Evolutionary conservation across 139 green algal species (phyloP), one percentile per base, ranked within the genome.

Genomic region (Chlamydomonas asymmetrica): DNA sequence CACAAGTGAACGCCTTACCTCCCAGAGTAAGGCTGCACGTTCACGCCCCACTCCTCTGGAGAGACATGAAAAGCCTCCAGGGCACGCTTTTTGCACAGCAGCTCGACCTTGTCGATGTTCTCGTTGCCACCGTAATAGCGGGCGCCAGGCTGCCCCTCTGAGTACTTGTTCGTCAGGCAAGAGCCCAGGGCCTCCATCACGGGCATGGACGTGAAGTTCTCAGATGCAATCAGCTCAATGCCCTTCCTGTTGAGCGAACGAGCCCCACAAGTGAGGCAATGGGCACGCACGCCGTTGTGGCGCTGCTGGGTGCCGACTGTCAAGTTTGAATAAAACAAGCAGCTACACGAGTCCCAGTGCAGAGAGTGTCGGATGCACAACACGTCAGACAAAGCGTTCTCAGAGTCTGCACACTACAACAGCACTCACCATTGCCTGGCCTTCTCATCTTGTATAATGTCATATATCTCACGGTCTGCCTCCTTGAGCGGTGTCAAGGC

Each of bases 91-190:
- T 98, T 94, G 79, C 85, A 90, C 4, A 87, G 82, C 59, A 90
- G 75, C 80, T 93, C 89, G 45, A 92, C 77, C 35, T 83, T 79
- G 78, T 98, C 95, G 25, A 97, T 95, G 78, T 95, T 90, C 69
- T 98, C 95, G 75, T 99, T 99, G 64, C 96, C 96, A 31, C 96
- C 96, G 75, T 99, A 99, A 83, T 99, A 99, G 2, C 96, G 83
- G 1, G 94, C 93, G 5, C 92, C 92, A 18, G 95, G 94, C 81
- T 98, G 90, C 0, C 96, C 96, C 82, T 99, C 96, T 2, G 84
- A 94, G 86, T 99, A 99, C 82, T 99, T 99, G 92, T 99, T 99
- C 3, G 96, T 99, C 37, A 98, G 81, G 82, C 87, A 93, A n/a
- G 91, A 97, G 29, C 96, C 96, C 61, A 99, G 85, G 9, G 87